Evolutionary conservation across 2,329 filamentous ascomycete genomes (phyloP), one percentile per base, ranked within the genome.

Genomic region (Eurotiales sp.): DNA sequence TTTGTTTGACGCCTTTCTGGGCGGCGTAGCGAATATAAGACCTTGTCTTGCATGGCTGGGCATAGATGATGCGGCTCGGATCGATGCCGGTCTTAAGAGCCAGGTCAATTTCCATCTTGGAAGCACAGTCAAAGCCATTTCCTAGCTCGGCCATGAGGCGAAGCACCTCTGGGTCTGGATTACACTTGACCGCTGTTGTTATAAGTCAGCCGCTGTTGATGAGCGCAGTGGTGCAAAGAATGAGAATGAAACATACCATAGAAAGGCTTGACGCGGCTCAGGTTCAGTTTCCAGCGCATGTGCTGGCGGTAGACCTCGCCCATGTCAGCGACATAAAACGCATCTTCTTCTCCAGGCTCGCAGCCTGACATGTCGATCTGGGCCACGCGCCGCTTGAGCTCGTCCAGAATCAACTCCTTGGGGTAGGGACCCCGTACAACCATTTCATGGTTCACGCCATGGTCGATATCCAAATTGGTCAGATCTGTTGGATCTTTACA

Each of bases 291-390:
- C 93, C 93, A 99, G 74, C 92, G 88, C 70, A 97, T 78, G 67
- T 97, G 92, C 83, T 99, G 93, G 74, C 93, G 90, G 76, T 99
- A 99, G 69, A 99, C 88, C 77, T 97, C 90, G 73, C 93, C 93
- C 65, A 99, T 84, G 77, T 99, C 93, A 64, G 90, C 92, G 63
- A 99, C 91, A 74, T 95, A 99, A 76, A 99, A 99, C 54, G 93
- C 87, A 74, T 97, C 93, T 76, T 99, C 93, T 52, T 95, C 93
- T 61, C 93, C 93, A 46, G 90, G 83, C 59, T 88, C 87, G 75
- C 93, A 99, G 63, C 80, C 80, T 69, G 97, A 88, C 64, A 88
- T 83, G 75, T 99, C 85, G 70, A 99, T 86, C 65, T 77, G 81
- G 67, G 88, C 82, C 59, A 96, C 87, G 60, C 89, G 90, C 64